Evolutionary conservation across 305 asterid species (phyloP).

Genomic region (Solanum hybrid): DNA sequence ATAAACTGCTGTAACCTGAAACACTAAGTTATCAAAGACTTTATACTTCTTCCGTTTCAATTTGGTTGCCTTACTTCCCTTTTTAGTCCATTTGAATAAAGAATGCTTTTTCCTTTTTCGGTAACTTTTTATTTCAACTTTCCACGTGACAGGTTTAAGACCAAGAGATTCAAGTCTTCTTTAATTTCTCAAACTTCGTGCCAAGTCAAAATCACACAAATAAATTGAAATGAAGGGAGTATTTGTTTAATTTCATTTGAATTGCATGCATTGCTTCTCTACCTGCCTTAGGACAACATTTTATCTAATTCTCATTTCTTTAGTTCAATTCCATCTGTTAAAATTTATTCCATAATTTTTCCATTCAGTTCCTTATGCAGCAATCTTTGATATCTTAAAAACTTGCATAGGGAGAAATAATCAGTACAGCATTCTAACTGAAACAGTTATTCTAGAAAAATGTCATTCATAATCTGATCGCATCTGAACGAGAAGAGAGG

Average conservation of each 20-base stretch:
- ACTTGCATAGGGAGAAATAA: not conserved
- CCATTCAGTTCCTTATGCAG: not conserved
- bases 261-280: not conserved
- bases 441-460: not conserved
- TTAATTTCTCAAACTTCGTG: not conserved
- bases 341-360: not conserved
- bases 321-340: not conserved
- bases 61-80: not conserved
- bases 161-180: not conserved
- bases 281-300: not conserved
- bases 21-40: not conserved
- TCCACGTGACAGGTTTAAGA: not conserved
- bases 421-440: not conserved
- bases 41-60: not conserved
- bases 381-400: slow-evolving; percentile 10
- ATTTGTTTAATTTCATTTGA: not conserved
- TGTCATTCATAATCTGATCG: not conserved
- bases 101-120: not conserved
- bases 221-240: not conserved
- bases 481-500: slow-evolving; percentile 9
- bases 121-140: not conserved
- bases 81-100: not conserved
- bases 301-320: not conserved
- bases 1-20: not conserved
- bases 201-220: not conserved